These are phyloP conservation scores for Cercospora canescens DNA, from an alignment of 2,329 filamentous ascomycete species.

Conservation along the genomic window DNA sequence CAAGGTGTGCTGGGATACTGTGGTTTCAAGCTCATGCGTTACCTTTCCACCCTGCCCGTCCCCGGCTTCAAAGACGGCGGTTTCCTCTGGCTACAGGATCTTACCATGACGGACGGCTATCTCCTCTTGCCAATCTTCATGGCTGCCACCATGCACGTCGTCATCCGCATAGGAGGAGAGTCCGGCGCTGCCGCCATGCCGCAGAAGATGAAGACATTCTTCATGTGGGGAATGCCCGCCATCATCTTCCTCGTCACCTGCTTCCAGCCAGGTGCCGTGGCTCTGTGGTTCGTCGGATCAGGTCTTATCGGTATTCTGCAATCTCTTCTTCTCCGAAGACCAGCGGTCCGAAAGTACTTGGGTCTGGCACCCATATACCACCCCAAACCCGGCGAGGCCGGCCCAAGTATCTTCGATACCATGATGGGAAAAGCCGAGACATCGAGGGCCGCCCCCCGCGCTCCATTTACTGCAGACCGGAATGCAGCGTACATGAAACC, in stretches of 20 bases:
- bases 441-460: neutral
- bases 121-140: conserved; percentile 65
- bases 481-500: conserved; percentile 24
- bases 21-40: conserved; percentile 73
- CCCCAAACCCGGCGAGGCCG: conserved; percentile 17
- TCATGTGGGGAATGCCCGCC: conserved; percentile 53
- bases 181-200: conserved; percentile 39
- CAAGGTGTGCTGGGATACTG: conserved; percentile 76
- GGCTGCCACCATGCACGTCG: conserved; percentile 34
- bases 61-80: conserved; percentile 73
- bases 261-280: conserved; percentile 58
- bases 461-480: conserved; percentile 10
- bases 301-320: conserved; percentile 43
- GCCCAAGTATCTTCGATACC: neutral
- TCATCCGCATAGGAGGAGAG: conserved; percentile 51
- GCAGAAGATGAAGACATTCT: conserved; percentile 39
- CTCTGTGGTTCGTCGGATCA: conserved; percentile 61
- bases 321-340: conserved; percentile 39
- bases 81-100: conserved; percentile 74
- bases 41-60: conserved; percentile 76
- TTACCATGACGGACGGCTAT: conserved; percentile 75
- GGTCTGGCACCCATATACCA: conserved; percentile 40
- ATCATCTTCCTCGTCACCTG: conserved; percentile 56
- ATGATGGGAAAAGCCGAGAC: neutral
- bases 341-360: conserved; percentile 39